A percentile compares a stretch with the other conserved stretches of the same genome.
phyloP scores from a whole-genome alignment of 2,329 filamentous ascomycete genomes.

The Clarireedia sp. region DNA sequence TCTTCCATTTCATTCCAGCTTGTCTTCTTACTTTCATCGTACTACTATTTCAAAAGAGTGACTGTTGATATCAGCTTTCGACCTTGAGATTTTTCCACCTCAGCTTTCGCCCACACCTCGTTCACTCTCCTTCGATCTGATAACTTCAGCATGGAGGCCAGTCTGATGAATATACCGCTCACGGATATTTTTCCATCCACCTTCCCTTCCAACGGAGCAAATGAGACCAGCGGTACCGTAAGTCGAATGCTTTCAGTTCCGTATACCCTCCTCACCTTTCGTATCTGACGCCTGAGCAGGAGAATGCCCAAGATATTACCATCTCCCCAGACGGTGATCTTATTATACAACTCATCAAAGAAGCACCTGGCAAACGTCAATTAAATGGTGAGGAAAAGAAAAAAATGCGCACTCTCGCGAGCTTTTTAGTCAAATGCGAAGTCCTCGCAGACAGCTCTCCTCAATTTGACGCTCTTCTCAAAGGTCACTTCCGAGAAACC shows the following conservation, averaged over 20 bases:
- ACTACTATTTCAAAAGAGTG: too few species aligned
- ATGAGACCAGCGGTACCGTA: too few species aligned
- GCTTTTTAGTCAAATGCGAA: not conserved
- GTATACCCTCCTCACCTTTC: not conserved
- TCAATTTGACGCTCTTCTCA: not conserved
- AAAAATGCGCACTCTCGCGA: not conserved
- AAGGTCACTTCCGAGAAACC: not conserved
- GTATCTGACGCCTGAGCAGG: not conserved
- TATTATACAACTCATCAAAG: not conserved
- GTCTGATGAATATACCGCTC: too few species aligned
- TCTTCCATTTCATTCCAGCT: too few species aligned
- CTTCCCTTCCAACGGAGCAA: too few species aligned
- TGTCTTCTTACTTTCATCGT: too few species aligned
- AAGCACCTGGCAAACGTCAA: not conserved
- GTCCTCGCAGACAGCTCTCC: not conserved
- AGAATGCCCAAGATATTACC: not conserved
- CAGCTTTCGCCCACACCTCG: too few species aligned
- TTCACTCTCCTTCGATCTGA: too few species aligned
- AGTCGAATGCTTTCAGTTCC: not conserved
- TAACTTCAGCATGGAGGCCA: too few species aligned
- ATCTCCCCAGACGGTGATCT: not conserved
- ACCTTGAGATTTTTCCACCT: too few species aligned
- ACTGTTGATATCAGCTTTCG: too few species aligned
- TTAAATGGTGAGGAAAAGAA: not conserved
- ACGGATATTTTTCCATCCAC: too few species aligned